These are phyloP conservation scores for Porodaedalea pini DNA, from an alignment of 1,284 basidiomycete genomes.

Conservation along the genomic window DNA sequence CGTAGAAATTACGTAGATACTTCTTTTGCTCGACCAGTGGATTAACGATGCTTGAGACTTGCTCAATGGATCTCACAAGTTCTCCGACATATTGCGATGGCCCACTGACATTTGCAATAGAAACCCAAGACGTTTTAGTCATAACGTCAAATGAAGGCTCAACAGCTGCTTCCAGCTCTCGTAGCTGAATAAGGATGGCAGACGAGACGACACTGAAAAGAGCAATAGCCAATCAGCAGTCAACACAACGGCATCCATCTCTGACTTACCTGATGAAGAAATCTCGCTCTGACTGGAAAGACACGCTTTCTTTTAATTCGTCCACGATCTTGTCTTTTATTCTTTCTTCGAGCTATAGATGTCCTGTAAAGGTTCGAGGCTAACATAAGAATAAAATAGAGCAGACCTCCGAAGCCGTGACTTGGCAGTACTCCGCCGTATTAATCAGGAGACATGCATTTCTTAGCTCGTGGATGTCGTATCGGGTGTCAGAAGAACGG, in stretches of 20 bases:
- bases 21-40: slow-evolving; percentile 88
- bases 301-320: slow-evolving; percentile 74
- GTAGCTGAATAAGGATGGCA: slow-evolving; percentile 72
- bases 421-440: slow-evolving; percentile 96
- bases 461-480: slow-evolving; percentile 70
- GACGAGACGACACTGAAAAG: slow-evolving; percentile 69
- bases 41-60: slow-evolving; percentile 62
- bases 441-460: slow-evolving; percentile 88
- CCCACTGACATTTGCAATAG: slow-evolving; percentile 78
- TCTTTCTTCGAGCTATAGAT: slow-evolving; percentile 80
- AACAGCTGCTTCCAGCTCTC: slow-evolving; percentile 77
- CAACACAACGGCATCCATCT: background rate
- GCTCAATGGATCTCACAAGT: slow-evolving; percentile 61
- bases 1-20: slow-evolving; percentile 86
- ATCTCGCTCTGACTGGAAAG: slow-evolving; percentile 83
- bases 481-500: slow-evolving; percentile 72
- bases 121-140: slow-evolving; percentile 73
- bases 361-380: background rate
- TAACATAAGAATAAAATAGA: background rate
- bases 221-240: slow-evolving; percentile 10
- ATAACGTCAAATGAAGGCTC: slow-evolving; percentile 76
- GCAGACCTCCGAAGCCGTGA: slow-evolving; percentile 79
- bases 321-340: slow-evolving; percentile 79
- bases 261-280: slow-evolving; percentile 73
- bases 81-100: slow-evolving; percentile 80